Percentiles rank a stretch among this genome's conserved stretches.
Conservation (phyloP, 345 rosid genomes). For the Gynandropsis gynandra region DNA sequence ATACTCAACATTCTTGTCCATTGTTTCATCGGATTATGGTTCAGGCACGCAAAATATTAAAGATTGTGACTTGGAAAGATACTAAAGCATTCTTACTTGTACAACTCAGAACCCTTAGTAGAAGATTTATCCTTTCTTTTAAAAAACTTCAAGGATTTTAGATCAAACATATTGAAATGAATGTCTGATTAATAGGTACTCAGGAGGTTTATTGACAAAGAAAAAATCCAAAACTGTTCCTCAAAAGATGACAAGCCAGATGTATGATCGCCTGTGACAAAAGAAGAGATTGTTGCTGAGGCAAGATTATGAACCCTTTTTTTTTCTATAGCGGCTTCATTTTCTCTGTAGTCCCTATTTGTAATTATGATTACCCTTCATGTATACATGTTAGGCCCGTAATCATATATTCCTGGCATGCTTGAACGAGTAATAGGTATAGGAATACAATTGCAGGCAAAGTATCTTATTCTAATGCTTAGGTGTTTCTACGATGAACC, state of each 20-base stretch:
- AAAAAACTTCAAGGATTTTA: background rate
- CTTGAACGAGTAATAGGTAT: no score
- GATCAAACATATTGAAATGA: background rate
- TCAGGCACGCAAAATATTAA: background rate
- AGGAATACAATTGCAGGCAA: no score
- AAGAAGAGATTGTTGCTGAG: slow-evolving; percentile 70
- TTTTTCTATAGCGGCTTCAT: no score
- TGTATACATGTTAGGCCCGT: no score
- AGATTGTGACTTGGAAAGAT: background rate
- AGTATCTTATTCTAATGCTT: no score
- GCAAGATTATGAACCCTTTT: slow-evolving; percentile 24
- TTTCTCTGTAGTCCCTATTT: no score
- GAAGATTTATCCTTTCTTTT: background rate
- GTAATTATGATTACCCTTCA: no score
- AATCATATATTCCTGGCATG: no score
- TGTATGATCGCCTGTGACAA: slow-evolving; percentile 57
- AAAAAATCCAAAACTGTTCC: slow-evolving; percentile 54
- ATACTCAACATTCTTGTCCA: slow-evolving; percentile 4
- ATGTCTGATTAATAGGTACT: slow-evolving; percentile 34
- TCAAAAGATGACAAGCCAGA: slow-evolving; percentile 71
- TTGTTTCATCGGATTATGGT: background rate
- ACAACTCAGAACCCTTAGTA: no score
- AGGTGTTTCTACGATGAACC: no score
- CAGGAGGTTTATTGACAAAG: slow-evolving; percentile 50
- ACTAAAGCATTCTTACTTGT: no score